Base-by-base conservation (phyloP, 148 eudicot species). In the Heliosperma pusillum region DNA sequence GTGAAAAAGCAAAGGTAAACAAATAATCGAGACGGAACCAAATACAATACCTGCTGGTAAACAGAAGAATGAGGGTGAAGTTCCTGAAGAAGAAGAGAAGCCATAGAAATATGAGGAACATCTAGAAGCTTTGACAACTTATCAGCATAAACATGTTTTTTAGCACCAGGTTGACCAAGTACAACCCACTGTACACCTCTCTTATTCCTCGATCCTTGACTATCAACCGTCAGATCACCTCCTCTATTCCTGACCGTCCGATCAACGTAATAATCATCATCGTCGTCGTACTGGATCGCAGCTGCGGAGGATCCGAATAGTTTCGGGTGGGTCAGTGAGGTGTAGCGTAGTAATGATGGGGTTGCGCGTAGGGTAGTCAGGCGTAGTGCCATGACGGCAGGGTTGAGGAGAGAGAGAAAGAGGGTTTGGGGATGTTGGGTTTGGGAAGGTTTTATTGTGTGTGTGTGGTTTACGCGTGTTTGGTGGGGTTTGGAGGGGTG, bases 151-250 rank as follows among this genome's bases (percentile, higher is more conserved):
- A 91, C 86, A 81, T 87, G 90, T 70, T 86, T 83, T 79, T 83
- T 85, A 40, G 90, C 82, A 59, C 86, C 82, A 12, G 95, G 97
- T 67, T 93, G 93, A 1, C 97, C 98, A 76, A 94, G 82, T 8
- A 94, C 79, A 58, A 91, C 90, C 98, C 98, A 94, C 79, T 91
- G 95, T 26, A 91, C 91, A 6, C 97, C 95, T 69, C 98, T 88
- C 44, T 77, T 80, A 26, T 83, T 69, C 22, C 69, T 86, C 57
- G 83, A 88, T 29, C 90, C 92, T 62, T 88, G 86, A 10, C 82
- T 79, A 16, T 86, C 97, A 56, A 70, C 85, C 81, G 78, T 74
- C 21, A 71, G 71, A 13, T 72, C 44, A 29, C 7, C 3, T 16
- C 7, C 45, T 1, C 69, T 47, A 42, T 2, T 45, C 45, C n/a